Conservation (phyloP, 306 rosid genomes). For the Casuarina cunninghamiana region DNA sequence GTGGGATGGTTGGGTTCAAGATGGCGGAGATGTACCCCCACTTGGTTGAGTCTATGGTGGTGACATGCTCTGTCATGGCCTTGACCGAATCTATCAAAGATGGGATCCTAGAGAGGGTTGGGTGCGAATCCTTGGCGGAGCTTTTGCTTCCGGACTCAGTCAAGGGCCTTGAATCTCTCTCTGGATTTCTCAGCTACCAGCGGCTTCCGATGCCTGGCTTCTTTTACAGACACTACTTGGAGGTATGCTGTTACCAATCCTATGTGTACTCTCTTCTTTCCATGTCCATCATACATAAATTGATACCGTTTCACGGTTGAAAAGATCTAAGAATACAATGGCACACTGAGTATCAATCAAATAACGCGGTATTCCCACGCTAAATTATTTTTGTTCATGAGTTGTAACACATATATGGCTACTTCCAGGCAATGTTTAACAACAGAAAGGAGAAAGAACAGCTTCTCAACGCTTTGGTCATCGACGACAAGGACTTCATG, state of each 20-base stretch:
- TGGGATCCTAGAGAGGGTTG: conserved; percentile 29
- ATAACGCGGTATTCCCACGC: neutral
- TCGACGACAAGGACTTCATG: conserved; percentile 19
- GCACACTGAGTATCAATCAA: no score
- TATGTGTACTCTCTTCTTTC: no score
- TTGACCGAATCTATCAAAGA: conserved; percentile 27
- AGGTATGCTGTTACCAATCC: conserved; percentile 15
- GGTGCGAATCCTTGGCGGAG: conserved; percentile 33
- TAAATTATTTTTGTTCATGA: neutral
- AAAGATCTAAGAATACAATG: no score
- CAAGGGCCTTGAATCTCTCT: conserved; percentile 12
- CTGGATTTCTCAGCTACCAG: conserved; percentile 25
- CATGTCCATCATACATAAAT: no score
- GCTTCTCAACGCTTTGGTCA: conserved; percentile 33
- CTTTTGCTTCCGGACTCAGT: conserved; percentile 35
- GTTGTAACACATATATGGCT: neutral
- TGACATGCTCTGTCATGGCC: conserved; percentile 32
- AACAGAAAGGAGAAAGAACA: conserved; percentile 33
- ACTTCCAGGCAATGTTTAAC: conserved; percentile 36
- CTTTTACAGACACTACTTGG: conserved; percentile 29
- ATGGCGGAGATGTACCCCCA: conserved; percentile 40
- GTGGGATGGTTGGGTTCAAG: conserved; percentile 49
- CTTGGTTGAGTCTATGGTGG: conserved; percentile 42
- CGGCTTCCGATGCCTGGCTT: conserved; percentile 32
- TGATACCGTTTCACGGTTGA: no score